Conservation (phyloP, 1,284 basidiomycete species). For the Abortiporus biennis region DNA sequence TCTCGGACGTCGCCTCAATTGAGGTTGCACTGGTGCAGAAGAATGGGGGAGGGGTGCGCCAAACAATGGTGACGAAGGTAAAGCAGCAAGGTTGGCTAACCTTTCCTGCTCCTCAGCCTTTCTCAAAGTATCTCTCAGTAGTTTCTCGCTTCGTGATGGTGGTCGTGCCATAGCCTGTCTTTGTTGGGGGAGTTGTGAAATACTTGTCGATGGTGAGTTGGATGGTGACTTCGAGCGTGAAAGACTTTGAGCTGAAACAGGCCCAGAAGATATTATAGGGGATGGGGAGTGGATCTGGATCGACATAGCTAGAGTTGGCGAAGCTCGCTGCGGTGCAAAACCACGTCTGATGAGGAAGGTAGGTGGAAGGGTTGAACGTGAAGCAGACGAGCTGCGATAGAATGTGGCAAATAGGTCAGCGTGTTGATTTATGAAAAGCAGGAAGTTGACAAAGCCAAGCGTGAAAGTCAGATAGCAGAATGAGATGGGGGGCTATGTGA, state of each 20-base stretch:
- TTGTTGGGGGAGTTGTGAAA: conserved; percentile 18
- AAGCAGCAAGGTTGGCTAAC: conserved; percentile 14
- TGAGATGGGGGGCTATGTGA: conserved; percentile 7
- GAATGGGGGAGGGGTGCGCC: conserved; percentile 13
- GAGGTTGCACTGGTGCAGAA: conserved; percentile 16
- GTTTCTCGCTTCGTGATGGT: conserved; percentile 43
- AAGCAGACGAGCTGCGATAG: conserved; percentile 14
- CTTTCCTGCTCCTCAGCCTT: conserved; percentile 38
- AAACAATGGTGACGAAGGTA: conserved; percentile 14
- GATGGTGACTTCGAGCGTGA: conserved; percentile 15
- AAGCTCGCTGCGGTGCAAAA: conserved; percentile 21
- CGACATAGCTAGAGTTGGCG: conserved; percentile 30
- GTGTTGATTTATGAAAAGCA: conserved; percentile 14
- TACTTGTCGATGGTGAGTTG: conserved; percentile 17
- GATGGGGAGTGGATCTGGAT: conserved; percentile 27
- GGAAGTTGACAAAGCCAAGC: background rate
- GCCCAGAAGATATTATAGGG: conserved; percentile 21
- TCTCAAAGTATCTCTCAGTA: conserved; percentile 52
- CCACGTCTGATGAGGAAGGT: conserved; percentile 19
- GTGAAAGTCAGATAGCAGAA: conserved; percentile 9
- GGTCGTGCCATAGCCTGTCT: conserved; percentile 26
- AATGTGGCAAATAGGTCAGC: conserved; percentile 14
- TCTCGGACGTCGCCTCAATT: conserved; percentile 10
- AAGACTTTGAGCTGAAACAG: conserved; percentile 15
- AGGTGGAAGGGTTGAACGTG: conserved; percentile 16